Percentiles rank a stretch among this genome's conserved stretches.
Conservation (phyloP, 768 basidiomycete genomes). For the Leucocoprinus leucothites region DNA sequence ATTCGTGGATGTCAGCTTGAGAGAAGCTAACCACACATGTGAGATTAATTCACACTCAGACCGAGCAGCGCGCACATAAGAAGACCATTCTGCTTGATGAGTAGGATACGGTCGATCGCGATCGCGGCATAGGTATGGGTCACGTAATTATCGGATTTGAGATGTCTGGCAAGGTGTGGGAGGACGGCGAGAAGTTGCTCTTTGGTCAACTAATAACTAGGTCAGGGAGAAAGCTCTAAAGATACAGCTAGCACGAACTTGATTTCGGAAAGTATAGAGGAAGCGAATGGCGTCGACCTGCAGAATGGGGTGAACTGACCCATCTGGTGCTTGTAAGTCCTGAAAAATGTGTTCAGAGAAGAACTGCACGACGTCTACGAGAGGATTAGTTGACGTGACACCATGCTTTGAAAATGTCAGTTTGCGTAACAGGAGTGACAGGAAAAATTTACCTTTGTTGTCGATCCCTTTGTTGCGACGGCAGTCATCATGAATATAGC, state of each 20-base stretch:
- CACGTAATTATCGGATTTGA: constrained; percentile 83
- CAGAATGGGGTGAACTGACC: constrained; percentile 80
- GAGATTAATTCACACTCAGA: neutral
- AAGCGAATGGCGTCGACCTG: constrained; percentile 97
- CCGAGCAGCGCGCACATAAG: constrained; percentile 57
- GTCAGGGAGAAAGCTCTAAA: constrained; percentile 1
- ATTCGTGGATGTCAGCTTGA: constrained; percentile 81
- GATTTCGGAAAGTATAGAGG: constrained; percentile 92
- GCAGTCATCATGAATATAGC: constrained; percentile 94
- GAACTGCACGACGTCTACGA: constrained; percentile 93
- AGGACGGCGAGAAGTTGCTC: constrained; percentile 89
- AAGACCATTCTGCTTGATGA: constrained; percentile 77
- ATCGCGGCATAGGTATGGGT: constrained; percentile 96
- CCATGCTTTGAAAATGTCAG: constrained; percentile 57
- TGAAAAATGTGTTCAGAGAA: constrained; percentile 89
- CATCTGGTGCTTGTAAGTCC: constrained; percentile 71
- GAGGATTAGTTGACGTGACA: constrained; percentile 88
- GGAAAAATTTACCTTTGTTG: constrained; percentile 59
- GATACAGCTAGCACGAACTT: constrained; percentile 44
- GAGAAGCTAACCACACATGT: constrained; percentile 57
- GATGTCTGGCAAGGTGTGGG: constrained; percentile 80
- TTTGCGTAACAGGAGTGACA: neutral
- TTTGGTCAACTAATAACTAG: constrained; percentile 71
- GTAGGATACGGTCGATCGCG: constrained; percentile 93
- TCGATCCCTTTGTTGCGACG: constrained; percentile 86